Conservation (phyloP, 495 filamentous ascomycete species). For the Talaromyces adpressus region DNA sequence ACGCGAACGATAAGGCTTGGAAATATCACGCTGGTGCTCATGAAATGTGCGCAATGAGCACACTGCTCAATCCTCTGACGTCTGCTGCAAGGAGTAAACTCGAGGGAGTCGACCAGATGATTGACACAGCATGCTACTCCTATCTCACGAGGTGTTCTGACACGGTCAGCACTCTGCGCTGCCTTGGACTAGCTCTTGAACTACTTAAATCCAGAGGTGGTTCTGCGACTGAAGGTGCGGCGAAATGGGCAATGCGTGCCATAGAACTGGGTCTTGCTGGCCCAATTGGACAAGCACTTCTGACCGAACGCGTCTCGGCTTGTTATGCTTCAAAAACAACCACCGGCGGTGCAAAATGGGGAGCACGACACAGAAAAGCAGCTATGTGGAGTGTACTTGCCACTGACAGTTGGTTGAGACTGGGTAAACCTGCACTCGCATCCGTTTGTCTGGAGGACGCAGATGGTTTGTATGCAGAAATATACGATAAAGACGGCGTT, state of each 20-base stretch:
- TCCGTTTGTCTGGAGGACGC: conserved; percentile 67
- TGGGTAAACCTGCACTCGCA: conserved; percentile 62
- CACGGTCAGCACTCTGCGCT: conserved; percentile 69
- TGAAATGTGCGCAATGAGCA: conserved; percentile 85
- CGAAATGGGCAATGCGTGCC: conserved; percentile 71
- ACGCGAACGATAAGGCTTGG: conserved; percentile 94
- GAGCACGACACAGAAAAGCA: conserved; percentile 68
- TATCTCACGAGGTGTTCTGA: conserved; percentile 79
- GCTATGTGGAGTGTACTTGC: conserved; percentile 85
- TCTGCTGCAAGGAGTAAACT: conserved; percentile 64
- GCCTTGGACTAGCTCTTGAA: conserved; percentile 68
- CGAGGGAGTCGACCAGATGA: conserved; percentile 74
- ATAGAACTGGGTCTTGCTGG: conserved; percentile 72
- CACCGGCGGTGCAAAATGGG: conserved; percentile 55
- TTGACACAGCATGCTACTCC: conserved; percentile 84
- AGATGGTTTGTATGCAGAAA: conserved; percentile 56
- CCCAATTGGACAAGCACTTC: conserved; percentile 65
- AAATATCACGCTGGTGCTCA: conserved; percentile 84
- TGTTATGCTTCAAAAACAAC: conserved; percentile 73
- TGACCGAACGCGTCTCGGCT: conserved; percentile 75
- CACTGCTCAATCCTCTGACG: conserved; percentile 64
- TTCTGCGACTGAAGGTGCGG: conserved; percentile 76
- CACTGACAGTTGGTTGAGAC: conserved; percentile 72
- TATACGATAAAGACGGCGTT: conserved; percentile 48
- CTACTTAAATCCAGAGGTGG: conserved; percentile 72